A percentile compares a stretch with the other conserved stretches of the same genome.
Evolutionary conservation across 192 early-diverging fungal genomes (phyloP).

Genomic region (Gonapodya sp.): DNA sequence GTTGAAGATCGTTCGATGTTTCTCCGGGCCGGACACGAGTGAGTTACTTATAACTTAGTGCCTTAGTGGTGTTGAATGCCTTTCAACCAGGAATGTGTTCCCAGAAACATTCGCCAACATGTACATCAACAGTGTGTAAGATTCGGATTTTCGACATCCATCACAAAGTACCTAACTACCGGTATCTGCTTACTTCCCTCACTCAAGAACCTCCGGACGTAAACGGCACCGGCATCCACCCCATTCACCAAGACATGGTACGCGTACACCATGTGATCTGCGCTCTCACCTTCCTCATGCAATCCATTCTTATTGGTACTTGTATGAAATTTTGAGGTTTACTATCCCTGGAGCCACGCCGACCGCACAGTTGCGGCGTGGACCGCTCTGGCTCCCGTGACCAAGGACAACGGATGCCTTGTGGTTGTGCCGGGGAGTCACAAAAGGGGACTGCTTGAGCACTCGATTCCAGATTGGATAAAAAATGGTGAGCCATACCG

Average conservation of each 20-base stretch:
- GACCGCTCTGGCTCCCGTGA: slow-evolving; percentile 3
- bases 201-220: slow-evolving; percentile 6
- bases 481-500: background rate
- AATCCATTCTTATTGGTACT: no score
- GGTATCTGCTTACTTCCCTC: background rate
- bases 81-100: no score
- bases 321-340: no score
- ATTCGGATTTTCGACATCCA: no score
- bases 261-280: background rate
- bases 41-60: no score
- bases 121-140: slow-evolving; percentile 11
- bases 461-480: background rate
- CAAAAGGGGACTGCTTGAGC: slow-evolving; percentile 1
- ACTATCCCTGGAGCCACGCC: background rate
- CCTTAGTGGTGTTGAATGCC: no score
- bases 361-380: background rate
- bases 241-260: slow-evolving; percentile 7
- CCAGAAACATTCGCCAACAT: slow-evolving; percentile 3
- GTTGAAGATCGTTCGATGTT: background rate
- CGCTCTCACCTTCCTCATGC: background rate
- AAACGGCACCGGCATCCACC: slow-evolving; percentile 5
- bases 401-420: slow-evolving; percentile 10
- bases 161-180: no score
- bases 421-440: background rate
- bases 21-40: slow-evolving; percentile 9